A percentile compares a stretch with the other conserved stretches of the same genome.
These are phyloP conservation scores for Syncephalastrum sp. DNA, from an alignment of 371 early-diverging fungal genomes.

Conservation along the genomic window DNA sequence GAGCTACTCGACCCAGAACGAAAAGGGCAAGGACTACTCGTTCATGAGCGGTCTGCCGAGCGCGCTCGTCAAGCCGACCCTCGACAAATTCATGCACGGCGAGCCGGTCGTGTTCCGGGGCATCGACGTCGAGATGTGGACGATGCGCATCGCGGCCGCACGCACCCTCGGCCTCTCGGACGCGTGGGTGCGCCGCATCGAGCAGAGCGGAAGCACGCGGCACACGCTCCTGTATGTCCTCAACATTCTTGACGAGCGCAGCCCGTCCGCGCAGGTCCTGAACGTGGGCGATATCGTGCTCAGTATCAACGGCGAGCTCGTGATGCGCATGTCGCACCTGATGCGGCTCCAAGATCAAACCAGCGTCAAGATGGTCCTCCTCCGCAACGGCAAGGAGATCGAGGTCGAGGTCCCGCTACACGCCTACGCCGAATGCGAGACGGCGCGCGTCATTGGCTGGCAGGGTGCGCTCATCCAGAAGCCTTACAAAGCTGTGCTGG, in stretches of 20 bases:
- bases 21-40: constrained; percentile 32
- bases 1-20: constrained; percentile 63
- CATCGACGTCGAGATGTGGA: constrained; percentile 76
- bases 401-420: constrained; percentile 8
- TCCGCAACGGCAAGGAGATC: not conserved
- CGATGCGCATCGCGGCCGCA: constrained; percentile 75
- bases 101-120: constrained; percentile 44
- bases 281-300: constrained; percentile 81
- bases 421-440: constrained; percentile 51
- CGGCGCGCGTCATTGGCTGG: constrained; percentile 75
- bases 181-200: constrained; percentile 67
- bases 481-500: constrained; percentile 78
- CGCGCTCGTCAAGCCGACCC: constrained; percentile 28
- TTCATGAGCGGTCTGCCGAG: constrained; percentile 60
- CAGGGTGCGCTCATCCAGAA: constrained; percentile 80
- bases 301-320: constrained; percentile 62
- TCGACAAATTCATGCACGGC: constrained; percentile 32
- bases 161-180: constrained; percentile 76
- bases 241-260: constrained; percentile 54
- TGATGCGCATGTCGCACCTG: constrained; percentile 66
- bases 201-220: constrained; percentile 45
- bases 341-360: constrained; percentile 28
- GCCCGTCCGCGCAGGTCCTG: constrained; percentile 58
- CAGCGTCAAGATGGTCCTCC: constrained; percentile 35
- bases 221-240: constrained; percentile 69